phyloP scores from a whole-genome alignment of 202 grass and related monocot genomes.

The Panicum hallii region DNA sequence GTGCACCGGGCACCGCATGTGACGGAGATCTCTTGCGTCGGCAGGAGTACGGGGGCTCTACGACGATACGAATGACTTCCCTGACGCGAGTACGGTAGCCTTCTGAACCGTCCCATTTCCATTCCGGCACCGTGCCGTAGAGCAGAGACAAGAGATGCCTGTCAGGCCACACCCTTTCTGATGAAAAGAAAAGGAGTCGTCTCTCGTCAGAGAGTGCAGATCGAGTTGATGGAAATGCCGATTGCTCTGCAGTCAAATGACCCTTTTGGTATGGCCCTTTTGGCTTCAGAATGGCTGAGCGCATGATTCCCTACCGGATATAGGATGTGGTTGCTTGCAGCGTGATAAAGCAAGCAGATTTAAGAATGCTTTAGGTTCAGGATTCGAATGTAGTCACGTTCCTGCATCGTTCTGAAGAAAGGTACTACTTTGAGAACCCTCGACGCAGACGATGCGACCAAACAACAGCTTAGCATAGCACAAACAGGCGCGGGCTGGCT shows the following conservation, averaged over 20 bases:
- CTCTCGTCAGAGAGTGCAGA: neutral
- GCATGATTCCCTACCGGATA: neutral
- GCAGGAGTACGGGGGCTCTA: too few species aligned
- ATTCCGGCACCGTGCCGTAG: conserved; percentile 9
- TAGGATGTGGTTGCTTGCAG: neutral
- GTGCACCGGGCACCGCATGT: neutral
- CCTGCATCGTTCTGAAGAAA: neutral
- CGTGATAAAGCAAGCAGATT: neutral
- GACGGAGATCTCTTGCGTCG: conserved; percentile 26
- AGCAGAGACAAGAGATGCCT: neutral
- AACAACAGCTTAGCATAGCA: too few species aligned
- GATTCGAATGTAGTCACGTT: neutral
- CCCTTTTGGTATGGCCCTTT: neutral
- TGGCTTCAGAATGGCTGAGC: neutral
- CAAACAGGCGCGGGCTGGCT: too few species aligned
- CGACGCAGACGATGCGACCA: neutral
- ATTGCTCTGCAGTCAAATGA: neutral
- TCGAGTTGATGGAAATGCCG: neutral
- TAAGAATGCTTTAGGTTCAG: neutral
- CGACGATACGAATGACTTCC: neutral
- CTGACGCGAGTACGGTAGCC: neutral
- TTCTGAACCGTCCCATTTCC: neutral
- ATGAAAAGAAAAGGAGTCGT: neutral
- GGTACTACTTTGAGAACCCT: neutral
- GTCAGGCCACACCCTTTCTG: neutral